phyloP scores from a whole-genome alignment of 129 eudicot species.

The Deinandra increscens region DNA sequence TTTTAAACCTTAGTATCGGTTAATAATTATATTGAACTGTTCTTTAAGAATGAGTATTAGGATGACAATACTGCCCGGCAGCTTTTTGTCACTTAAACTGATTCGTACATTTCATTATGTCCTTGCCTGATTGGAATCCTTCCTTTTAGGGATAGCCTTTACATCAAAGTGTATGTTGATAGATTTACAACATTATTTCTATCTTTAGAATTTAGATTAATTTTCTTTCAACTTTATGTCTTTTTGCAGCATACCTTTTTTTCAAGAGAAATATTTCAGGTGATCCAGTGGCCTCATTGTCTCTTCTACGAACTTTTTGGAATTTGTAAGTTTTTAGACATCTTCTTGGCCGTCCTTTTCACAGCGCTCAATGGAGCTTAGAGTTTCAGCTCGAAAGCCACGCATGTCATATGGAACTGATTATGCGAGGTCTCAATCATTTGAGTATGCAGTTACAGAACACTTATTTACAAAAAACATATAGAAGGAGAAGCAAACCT shows the following conservation, averaged over 20 bases:
- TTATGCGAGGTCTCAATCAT: conserved; percentile 57
- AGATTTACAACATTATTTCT: neutral
- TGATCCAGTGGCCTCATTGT: conserved; percentile 14
- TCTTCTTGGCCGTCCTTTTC: neutral
- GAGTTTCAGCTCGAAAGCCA: conserved; percentile 48
- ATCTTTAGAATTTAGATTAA: neutral
- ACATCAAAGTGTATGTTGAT: neutral
- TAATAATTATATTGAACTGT: no score
- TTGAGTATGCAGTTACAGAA: conserved; percentile 57
- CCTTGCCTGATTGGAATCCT: conserved; percentile 8
- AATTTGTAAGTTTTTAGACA: neutral
- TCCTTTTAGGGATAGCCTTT: conserved; percentile 4
- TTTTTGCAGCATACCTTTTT: conserved; percentile 22
- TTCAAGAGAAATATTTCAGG: conserved; percentile 13
- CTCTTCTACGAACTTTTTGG: conserved; percentile 2
- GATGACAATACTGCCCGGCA: no score
- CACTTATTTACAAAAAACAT: conserved; percentile 50
- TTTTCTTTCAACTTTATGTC: conserved; percentile 5
- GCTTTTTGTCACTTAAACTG: neutral
- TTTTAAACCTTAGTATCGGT: no score
- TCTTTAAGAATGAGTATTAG: no score
- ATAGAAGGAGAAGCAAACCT: conserved; percentile 59
- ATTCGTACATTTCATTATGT: neutral
- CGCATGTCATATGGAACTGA: conserved; percentile 49
- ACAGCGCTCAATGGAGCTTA: conserved; percentile 59